Base-by-base conservation (phyloP, 2,329 filamentous ascomycete genomes). In the Acrodontium crateriforme region DNA sequence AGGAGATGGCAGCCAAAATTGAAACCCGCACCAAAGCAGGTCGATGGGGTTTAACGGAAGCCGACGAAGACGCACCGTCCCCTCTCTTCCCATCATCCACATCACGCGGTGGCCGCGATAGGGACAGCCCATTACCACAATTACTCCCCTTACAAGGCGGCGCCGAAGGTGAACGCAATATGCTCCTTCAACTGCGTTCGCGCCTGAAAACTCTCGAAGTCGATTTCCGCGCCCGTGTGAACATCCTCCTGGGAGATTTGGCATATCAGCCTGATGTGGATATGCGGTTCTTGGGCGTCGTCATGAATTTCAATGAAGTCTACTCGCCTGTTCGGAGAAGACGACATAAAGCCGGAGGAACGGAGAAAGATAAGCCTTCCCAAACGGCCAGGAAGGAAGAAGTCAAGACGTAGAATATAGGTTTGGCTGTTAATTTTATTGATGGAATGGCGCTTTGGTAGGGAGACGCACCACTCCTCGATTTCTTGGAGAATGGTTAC, bases 241-340 rank as follows among this genome's bases (percentile, higher is more conserved):
- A 83, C 51, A 64, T 85, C 21, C 59, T 98, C 30, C 62, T 98
- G 3, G 84, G 89, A 9, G 91, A 98, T 52, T 55, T 98, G 38
- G 79, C 83, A 6, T 87, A 91, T 56, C 87, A 95, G 56, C 78
- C 84, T 1, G 89, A 98, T 52, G 76, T 85, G 28, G 89, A 98
- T 53, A 82, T 98, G 74, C 69, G 87, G 30, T 95, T 95, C 63
- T 59, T 98, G 40, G 89, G 83, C 20, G 84, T 95, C 25, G 81
- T 89, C 21, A 95, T 98, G 83, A 98, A 95, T 58, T 98, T 95
- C 57, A 98, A 98, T 56, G 87, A 95, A 52, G 80, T 92, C 15
- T 95, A 95, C 55, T 71, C 81, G 55, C 80, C 82, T 9, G 70
- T 75, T 24, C 66, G 74, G 45, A 69, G 75, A 51, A 74, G 74